Conservation (phyloP, 331 rosid species). For the Malus hybrid region DNA sequence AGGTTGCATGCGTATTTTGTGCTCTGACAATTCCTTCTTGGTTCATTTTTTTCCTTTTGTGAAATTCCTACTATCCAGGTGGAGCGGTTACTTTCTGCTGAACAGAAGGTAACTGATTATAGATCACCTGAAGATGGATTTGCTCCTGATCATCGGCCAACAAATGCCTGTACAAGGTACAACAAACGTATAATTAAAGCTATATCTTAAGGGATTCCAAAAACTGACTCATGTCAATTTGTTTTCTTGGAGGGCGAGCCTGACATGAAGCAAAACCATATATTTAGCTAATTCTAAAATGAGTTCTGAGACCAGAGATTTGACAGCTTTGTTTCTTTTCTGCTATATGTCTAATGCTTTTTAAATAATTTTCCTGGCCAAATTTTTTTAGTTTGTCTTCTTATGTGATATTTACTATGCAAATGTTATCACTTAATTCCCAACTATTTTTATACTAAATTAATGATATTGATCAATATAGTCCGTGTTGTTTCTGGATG, state of each 20-base stretch:
- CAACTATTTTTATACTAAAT: background rate
- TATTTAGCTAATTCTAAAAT: background rate
- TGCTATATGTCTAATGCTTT: background rate
- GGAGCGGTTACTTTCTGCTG: conserved; percentile 94
- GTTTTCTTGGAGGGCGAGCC: background rate
- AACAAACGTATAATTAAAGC: background rate
- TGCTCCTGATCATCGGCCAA: conserved; percentile 94
- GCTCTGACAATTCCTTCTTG: background rate
- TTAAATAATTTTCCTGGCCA: background rate
- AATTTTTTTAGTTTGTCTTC: no score
- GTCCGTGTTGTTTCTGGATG: conserved; percentile 6
- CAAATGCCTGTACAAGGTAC: conserved; percentile 94
- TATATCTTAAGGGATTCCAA: background rate
- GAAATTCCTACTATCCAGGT: conserved; percentile 46
- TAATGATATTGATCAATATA: background rate
- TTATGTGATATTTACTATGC: background rate
- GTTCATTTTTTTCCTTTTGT: background rate
- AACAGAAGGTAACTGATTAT: conserved; percentile 90
- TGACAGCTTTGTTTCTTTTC: background rate
- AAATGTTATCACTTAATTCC: background rate
- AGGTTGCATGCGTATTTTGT: background rate
- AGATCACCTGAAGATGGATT: conserved; percentile 91
- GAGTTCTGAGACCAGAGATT: background rate
- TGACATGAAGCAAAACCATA: conserved; percentile 1
- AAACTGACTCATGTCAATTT: background rate